phyloP scores from a whole-genome alignment of 306 rosid species.

The Vigna radiata region DNA sequence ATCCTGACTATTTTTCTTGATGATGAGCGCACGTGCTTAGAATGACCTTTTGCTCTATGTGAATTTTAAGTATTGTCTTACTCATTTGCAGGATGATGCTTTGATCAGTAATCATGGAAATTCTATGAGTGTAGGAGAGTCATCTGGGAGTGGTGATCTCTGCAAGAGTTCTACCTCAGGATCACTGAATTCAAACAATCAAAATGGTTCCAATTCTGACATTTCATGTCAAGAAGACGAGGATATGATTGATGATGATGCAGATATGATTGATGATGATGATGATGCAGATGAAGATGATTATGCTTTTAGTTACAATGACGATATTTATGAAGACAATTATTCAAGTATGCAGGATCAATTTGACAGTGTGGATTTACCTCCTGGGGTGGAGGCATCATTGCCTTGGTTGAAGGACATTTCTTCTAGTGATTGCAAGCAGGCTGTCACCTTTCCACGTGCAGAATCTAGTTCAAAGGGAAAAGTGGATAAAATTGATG shows the following conservation, averaged over 20 bases:
- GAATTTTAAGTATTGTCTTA: conserved; percentile 24
- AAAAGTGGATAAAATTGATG: conserved; percentile 40
- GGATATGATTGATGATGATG: conserved; percentile 47
- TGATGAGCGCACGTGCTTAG: conserved; percentile 24
- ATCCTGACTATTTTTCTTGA: neutral
- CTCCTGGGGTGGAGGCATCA: conserved; percentile 81
- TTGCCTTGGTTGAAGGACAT: conserved; percentile 75
- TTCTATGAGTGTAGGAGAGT: conserved; percentile 51
- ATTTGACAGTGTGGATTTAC: conserved; percentile 80
- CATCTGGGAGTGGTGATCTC: conserved; percentile 54
- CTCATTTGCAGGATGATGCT: conserved; percentile 50
- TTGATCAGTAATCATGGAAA: conserved; percentile 50
- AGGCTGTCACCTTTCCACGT: conserved; percentile 32
- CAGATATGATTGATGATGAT: conserved; percentile 43
- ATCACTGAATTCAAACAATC: conserved; percentile 53
- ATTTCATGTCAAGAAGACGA: conserved; percentile 56
- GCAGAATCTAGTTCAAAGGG: conserved; percentile 58
- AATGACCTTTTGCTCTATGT: conserved; percentile 21
- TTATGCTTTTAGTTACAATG: conserved; percentile 47
- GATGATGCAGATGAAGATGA: conserved; percentile 57
- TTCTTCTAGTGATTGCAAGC: conserved; percentile 46
- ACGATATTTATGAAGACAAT: conserved; percentile 49
- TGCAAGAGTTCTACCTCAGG: conserved; percentile 63
- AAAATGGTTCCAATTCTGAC: conserved; percentile 55
- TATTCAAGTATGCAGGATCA: conserved; percentile 62